These are phyloP conservation scores for Rachicladosporium sp. DNA, from an alignment of 2,329 filamentous ascomycete species.

Conservation along the genomic window DNA sequence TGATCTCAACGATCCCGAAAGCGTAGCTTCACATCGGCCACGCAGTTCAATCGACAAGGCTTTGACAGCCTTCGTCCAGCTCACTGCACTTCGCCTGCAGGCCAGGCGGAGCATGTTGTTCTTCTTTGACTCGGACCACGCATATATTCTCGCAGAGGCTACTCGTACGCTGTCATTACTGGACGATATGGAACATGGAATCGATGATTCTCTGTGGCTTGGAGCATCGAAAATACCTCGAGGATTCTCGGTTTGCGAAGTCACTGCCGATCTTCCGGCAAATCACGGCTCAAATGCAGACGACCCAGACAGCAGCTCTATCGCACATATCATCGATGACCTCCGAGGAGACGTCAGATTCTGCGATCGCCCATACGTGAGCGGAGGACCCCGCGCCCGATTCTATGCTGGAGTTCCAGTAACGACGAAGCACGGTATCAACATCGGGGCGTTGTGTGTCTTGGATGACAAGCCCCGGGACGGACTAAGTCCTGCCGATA, in stretches of 20 bases:
- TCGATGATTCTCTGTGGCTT: constrained; percentile 18
- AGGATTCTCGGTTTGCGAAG: constrained; percentile 20
- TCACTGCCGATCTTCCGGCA: constrained; percentile 14
- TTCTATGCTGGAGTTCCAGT: constrained; percentile 54
- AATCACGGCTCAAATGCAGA: constrained; percentile 12
- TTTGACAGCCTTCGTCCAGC: constrained; percentile 38
- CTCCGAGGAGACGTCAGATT: constrained; percentile 17
- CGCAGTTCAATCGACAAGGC: constrained; percentile 23
- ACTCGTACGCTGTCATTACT: constrained; percentile 35
- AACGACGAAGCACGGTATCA: constrained; percentile 43
- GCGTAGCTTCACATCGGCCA: constrained; percentile 14
- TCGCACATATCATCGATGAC: constrained; percentile 19
- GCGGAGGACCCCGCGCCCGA: constrained; percentile 14
- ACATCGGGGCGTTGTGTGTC: constrained; percentile 49
- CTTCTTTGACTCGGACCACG: constrained; percentile 37
- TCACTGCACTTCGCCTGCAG: constrained; percentile 38
- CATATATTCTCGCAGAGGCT: constrained; percentile 43
- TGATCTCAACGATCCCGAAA: constrained; percentile 13
- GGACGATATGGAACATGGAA: constrained; percentile 12
- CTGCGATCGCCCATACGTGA: constrained; percentile 18
- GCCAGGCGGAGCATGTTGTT: constrained; percentile 41
- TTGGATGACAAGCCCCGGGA: constrained; percentile 44
- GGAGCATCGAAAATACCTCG: constrained; percentile 19
- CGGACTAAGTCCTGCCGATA: constrained; percentile 36
- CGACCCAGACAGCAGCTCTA: neutral